Percentiles rank a stretch among this genome's conserved stretches.
These are phyloP conservation scores for Entophlyctis luteolus DNA, from an alignment of 192 early-diverging fungal species.

Conservation along the genomic window DNA sequence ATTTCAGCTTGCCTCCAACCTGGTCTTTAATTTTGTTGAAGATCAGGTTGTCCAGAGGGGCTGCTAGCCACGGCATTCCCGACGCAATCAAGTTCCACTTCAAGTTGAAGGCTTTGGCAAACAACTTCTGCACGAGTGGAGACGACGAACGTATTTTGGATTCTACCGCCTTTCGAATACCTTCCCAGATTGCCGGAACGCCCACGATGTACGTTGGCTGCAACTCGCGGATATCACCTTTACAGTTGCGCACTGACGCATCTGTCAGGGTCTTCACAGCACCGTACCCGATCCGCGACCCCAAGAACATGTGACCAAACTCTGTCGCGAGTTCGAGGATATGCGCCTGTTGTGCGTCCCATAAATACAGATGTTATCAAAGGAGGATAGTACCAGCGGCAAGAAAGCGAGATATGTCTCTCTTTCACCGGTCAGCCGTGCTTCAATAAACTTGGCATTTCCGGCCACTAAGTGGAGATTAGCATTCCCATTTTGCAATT, in stretches of 20 bases:
- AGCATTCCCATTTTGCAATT: not conserved
- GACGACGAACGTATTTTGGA: conserved; percentile 54
- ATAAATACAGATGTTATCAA: conserved; percentile 62
- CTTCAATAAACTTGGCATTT: conserved; percentile 53
- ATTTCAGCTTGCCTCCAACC: conserved; percentile 78
- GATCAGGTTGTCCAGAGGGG: conserved; percentile 65
- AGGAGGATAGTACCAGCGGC: conserved; percentile 81
- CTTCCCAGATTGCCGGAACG: conserved; percentile 74
- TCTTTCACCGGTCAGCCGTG: conserved; percentile 54
- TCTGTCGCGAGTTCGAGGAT: conserved; percentile 62
- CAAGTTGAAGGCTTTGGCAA: conserved; percentile 67
- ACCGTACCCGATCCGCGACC: conserved; percentile 61
- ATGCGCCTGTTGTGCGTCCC: not conserved
- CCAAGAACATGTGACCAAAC: conserved; percentile 49
- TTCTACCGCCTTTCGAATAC: conserved; percentile 79
- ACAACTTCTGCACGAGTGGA: conserved; percentile 62
- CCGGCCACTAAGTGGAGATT: conserved; percentile 18
- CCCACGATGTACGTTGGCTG: conserved; percentile 64
- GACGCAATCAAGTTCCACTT: conserved; percentile 64
- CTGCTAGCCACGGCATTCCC: conserved; percentile 66
- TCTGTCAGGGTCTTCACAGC: conserved; percentile 63
- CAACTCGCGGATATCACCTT: conserved; percentile 66
- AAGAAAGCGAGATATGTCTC: conserved; percentile 56
- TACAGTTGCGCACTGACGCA: conserved; percentile 55
- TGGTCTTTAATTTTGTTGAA: conserved; percentile 78